These are phyloP conservation scores for Luvunga scandens DNA, from an alignment of 345 rosid genomes.

Conservation along the genomic window DNA sequence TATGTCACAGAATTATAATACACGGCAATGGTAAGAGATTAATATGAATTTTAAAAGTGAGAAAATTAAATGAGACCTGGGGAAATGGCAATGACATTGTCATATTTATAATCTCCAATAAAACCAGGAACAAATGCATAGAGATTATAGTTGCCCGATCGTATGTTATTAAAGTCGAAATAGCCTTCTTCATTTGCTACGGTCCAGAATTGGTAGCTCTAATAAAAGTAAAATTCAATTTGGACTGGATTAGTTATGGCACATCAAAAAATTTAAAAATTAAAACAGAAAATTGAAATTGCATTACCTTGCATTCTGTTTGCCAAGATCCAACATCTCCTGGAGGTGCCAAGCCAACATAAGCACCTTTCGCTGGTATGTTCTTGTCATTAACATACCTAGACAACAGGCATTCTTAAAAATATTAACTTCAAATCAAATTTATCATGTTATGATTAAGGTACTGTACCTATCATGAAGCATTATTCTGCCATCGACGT, in stretches of 20 bases:
- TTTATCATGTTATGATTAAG: background rate
- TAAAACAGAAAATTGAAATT: background rate
- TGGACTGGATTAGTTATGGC: background rate
- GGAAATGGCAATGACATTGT: slow-evolving; percentile 34
- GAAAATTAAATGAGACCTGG: slow-evolving; percentile 36
- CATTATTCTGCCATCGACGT: slow-evolving; percentile 41
- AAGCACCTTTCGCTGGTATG: slow-evolving; percentile 57
- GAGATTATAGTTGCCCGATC: slow-evolving; percentile 57
- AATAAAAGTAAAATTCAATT: background rate
- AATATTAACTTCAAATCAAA: background rate
- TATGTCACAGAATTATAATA: background rate
- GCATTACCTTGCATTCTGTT: slow-evolving; percentile 74
- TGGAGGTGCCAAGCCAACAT: slow-evolving; percentile 75
- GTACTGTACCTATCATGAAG: slow-evolving; percentile 56
- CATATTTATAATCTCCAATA: slow-evolving; percentile 63
- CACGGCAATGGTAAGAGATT: background rate
- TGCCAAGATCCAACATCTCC: slow-evolving; percentile 96
- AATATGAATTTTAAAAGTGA: background rate
- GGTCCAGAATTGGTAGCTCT: slow-evolving; percentile 86
- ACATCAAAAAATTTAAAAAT: background rate
- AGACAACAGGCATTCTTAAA: background rate
- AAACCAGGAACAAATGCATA: slow-evolving; percentile 71
- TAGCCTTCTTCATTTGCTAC: slow-evolving; percentile 55
- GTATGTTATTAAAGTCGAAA: slow-evolving; percentile 43
- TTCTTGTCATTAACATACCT: slow-evolving; percentile 30